Evolutionary conservation across 352 stramenopile species (phyloP), one percentile per base, ranked within the genome.

Genomic region (Phytophthora pisi): DNA sequence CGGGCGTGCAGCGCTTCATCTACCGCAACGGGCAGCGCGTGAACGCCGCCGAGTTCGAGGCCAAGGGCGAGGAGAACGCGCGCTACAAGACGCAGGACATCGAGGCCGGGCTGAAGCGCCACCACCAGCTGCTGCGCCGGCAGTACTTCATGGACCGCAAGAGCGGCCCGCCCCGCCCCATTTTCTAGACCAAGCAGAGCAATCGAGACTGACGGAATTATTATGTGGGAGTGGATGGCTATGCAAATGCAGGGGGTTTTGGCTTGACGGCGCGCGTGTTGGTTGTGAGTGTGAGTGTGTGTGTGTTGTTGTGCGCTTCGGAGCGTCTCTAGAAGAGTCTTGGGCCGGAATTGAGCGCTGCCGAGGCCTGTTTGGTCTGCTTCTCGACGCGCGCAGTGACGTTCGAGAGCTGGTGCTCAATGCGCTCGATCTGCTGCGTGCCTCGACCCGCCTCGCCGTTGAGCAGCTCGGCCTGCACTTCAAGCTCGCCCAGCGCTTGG

Each of bases 81-180:
- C 84, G 73, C 51, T 90, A 89, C 74, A 90, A 92, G 70, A 81
- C 74, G 43, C 74, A 77, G 50, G 88, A 96, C 66, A 85, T 91
- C 34, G 81, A 93, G 30, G 79, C 52, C 8, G 83, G 88, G 28
- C 81, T 93, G 57, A 79, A 77, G 51, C 85, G 84, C 60, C 88
- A 96, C 72, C 77, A 88, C 51, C 78, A 93, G 60, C 75, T 96
- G 42, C 47, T 95, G 64, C 82, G 86, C 49, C 85, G 88, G 42
- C 88, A 96, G 74, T 71, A 96, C 74, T 96, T 96, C 73, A 88
- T 96, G 84, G 85, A 95, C 65, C 86, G 88, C 63, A 84, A 86
- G 57, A 82, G 71, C 58, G 71, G 66, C 18, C 58, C 75, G 0
- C 78, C 78, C 2, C 66, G 68, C 51, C 67, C 78, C 23, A 79